phyloP scores from a whole-genome alignment of 768 basidiomycete species.

The Favolaschia claudopus region DNA sequence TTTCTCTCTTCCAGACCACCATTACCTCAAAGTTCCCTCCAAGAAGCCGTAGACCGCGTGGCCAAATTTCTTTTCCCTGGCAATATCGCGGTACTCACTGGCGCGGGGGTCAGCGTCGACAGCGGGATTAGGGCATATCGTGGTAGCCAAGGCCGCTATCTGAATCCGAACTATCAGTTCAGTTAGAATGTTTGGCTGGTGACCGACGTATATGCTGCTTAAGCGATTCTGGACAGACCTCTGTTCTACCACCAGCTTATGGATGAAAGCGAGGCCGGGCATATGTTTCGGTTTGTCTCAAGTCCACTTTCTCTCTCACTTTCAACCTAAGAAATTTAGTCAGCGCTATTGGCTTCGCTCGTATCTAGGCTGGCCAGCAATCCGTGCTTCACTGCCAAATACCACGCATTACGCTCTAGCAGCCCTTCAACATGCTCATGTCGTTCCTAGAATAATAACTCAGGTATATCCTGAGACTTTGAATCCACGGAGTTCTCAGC shows the following conservation, averaged over 20 bases:
- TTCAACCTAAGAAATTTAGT: slow-evolving; percentile 44
- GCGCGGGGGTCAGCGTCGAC: slow-evolving; percentile 95
- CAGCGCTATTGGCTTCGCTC: slow-evolving; percentile 91
- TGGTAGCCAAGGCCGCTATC: slow-evolving; percentile 84
- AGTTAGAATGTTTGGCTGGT: neutral
- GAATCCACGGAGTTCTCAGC: neutral
- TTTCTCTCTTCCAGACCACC: slow-evolving; percentile 54
- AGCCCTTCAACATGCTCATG: slow-evolving; percentile 75
- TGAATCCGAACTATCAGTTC: slow-evolving; percentile 91
- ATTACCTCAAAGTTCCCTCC: slow-evolving; percentile 47
- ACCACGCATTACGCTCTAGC: slow-evolving; percentile 89
- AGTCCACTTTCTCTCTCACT: neutral
- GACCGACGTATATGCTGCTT: neutral
- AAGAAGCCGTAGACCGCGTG: slow-evolving; percentile 67
- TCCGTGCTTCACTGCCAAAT: slow-evolving; percentile 85
- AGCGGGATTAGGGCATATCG: slow-evolving; percentile 96
- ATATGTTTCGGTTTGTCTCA: slow-evolving; percentile 65
- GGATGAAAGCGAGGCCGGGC: slow-evolving; percentile 73
- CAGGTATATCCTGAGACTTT: slow-evolving; percentile 56
- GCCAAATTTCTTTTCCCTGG: slow-evolving; percentile 73
- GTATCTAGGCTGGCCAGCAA: slow-evolving; percentile 86
- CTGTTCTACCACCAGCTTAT: slow-evolving; percentile 86
- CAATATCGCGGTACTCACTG: slow-evolving; percentile 80
- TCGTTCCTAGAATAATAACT: slow-evolving; percentile 75
- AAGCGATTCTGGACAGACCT: slow-evolving; percentile 51